phyloP scores from a whole-genome alignment of 495 filamentous ascomycete genomes.

The Hypoxylon trugodes region DNA sequence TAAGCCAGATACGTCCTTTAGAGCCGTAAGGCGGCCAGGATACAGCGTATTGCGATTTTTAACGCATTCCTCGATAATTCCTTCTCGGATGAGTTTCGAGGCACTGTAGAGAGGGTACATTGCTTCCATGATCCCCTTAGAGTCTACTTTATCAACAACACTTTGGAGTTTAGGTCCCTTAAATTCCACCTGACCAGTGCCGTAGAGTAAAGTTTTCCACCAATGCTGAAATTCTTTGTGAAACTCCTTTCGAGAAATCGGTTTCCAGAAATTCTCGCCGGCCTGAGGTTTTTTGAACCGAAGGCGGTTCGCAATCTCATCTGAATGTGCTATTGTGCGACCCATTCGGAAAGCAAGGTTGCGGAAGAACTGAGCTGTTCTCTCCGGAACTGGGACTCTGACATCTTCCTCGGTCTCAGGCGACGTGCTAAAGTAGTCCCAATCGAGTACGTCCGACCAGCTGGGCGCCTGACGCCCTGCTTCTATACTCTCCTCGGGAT shows the following conservation, averaged over 20 bases:
- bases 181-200: slow-evolving; percentile 33
- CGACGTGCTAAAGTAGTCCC: neutral
- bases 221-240: slow-evolving; percentile 21
- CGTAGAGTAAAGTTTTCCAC: slow-evolving; percentile 22
- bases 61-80: slow-evolving; percentile 44
- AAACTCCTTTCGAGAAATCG: slow-evolving; percentile 25
- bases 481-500: neutral
- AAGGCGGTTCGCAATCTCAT: slow-evolving; percentile 30
- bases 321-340: slow-evolving; percentile 35
- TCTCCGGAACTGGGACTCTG: slow-evolving; percentile 26
- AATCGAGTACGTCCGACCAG: slow-evolving; percentile 22
- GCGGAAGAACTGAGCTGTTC: slow-evolving; percentile 42
- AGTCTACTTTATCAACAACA: slow-evolving; percentile 33
- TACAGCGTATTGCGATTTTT: slow-evolving; percentile 42
- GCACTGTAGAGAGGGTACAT: no score
- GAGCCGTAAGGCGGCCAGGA: slow-evolving; percentile 24
- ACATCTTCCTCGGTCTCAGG: neutral
- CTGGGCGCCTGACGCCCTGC: slow-evolving; percentile 9
- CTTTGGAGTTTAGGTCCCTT: slow-evolving; percentile 21
- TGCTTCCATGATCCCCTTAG: no score
- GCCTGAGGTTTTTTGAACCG: slow-evolving; percentile 3
- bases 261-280: slow-evolving; percentile 19
- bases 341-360: slow-evolving; percentile 44
- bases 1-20: slow-evolving; percentile 34
- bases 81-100: slow-evolving; percentile 31